phyloP scores from a whole-genome alignment of 177 flowering plant species.

The Vitis hybrid region DNA sequence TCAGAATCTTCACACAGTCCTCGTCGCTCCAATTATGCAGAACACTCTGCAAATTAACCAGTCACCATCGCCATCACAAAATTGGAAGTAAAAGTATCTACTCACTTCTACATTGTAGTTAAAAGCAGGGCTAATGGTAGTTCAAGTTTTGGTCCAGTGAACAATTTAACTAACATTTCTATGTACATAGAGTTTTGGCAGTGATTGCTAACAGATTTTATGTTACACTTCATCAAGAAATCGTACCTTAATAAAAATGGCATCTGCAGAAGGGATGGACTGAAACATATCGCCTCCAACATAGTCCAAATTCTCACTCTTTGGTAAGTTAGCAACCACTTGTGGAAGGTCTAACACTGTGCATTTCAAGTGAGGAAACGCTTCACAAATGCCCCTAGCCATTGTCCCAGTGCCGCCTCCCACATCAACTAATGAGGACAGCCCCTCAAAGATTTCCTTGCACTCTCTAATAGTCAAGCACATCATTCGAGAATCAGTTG shows the following conservation, averaged over 20 bases:
- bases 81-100: neutral
- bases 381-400: conserved; percentile 21
- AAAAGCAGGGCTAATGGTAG: too few species aligned
- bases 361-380: conserved; percentile 31
- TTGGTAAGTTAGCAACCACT: conserved; percentile 25
- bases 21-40: conserved; percentile 26
- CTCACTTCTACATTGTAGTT: too few species aligned
- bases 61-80: neutral
- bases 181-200: too few species aligned
- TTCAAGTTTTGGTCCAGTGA: too few species aligned
- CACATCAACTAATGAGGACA: conserved; percentile 38
- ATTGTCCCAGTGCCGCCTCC: conserved; percentile 41
- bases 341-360: conserved; percentile 42
- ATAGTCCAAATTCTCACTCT: conserved; percentile 14
- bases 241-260: conserved; percentile 35
- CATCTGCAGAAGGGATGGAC: conserved; percentile 38
- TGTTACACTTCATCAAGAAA: neutral
- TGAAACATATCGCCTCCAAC: conserved; percentile 45
- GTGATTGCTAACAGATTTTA: too few species aligned
- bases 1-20: conserved; percentile 24
- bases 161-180: neutral
- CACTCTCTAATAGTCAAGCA: conserved; percentile 16
- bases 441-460: conserved; percentile 22
- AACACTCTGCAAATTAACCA: conserved; percentile 18
- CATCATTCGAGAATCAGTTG: conserved; percentile 19